These are phyloP conservation scores for Patellifolia procumbens DNA, from an alignment of 179 eudicot species.

Conservation along the genomic window DNA sequence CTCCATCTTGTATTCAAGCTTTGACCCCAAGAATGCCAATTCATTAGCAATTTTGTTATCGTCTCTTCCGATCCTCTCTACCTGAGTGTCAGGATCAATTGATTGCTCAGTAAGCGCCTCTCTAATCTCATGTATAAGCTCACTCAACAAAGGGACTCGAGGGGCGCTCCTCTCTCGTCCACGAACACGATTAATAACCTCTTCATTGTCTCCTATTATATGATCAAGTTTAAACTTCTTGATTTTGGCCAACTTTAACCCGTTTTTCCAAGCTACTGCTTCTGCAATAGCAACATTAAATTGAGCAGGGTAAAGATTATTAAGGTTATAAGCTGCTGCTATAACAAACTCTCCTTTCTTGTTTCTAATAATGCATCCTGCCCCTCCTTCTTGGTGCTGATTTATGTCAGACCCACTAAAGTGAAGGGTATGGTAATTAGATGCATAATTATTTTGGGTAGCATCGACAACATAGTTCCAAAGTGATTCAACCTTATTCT, in stretches of 20 bases:
- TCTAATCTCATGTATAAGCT: not conserved
- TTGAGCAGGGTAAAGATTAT: too few relatives aligned
- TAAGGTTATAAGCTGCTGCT: too few relatives aligned
- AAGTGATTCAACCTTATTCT: too few relatives aligned
- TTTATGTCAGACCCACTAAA: too few relatives aligned
- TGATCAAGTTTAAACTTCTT: not conserved
- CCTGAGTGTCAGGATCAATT: not conserved
- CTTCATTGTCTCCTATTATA: conserved; percentile 3
- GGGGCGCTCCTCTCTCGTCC: not conserved
- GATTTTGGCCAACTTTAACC: not conserved
- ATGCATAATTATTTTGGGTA: too few relatives aligned
- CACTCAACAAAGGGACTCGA: not conserved
- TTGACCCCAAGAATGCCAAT: conserved; percentile 5
- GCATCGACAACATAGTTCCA: too few relatives aligned
- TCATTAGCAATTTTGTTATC: conserved; percentile 5
- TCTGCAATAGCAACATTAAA: too few relatives aligned
- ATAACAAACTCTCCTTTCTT: too few relatives aligned
- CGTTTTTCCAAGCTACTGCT: too few relatives aligned
- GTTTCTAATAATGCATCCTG: too few relatives aligned
- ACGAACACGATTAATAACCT: conserved; percentile 15
- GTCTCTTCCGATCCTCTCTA: not conserved
- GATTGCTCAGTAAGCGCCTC: not conserved
- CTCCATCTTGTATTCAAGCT: not conserved
- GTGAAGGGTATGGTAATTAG: too few relatives aligned
- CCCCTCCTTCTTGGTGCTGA: too few relatives aligned